Evolutionary conservation across 2,329 filamentous ascomycete species (phyloP), one percentile per base, ranked within the genome.

Genomic region (Colletotrichum horii): DNA sequence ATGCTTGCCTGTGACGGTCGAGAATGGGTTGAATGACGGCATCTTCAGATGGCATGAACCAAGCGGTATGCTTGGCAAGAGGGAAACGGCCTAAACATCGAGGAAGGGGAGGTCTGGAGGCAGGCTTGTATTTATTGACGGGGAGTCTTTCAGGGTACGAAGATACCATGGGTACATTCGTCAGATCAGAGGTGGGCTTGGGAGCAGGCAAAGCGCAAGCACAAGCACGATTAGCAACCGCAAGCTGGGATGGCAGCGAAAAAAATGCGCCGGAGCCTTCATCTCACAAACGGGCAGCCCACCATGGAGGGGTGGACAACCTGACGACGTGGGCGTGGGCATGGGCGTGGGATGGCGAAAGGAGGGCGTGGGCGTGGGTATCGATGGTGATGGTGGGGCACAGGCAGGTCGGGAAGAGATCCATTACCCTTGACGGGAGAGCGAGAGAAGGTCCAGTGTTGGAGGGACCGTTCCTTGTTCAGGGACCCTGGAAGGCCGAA

Each of bases 21-120:
- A 86, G 79, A 92, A 90, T 61, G 89, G 89, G 72, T 91, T 91
- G 78, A 91, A 90, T 30, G 87, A 89, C 76, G 88, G 89, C 89
- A 91, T 91, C 79, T 81, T 85, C 72, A 74, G 91, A 90, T 58
- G 89, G 88, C 74, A 90, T 91, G 78, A 91, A 90, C 34, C 87
- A 89, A 77, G 88, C 88, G 88, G 91, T 91, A 79, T 80, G 85
- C 71, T 36, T 70, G 74, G 74, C 43, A 9, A 62, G 62, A 66
- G 56, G 22, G 19, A 66, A 75, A 62, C 30, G 61, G 66, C 74
- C 71, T 75, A 70, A 58, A 66, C 71, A 74, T 36, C 4, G 4
- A n/a, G 32, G 38, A 71, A 70, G 12, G 60, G 28, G 71, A 70
- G 71, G 74, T 76, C 71, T 75, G 74, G 71, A 76, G 71, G 48